Base-by-base conservation (phyloP, 495 filamentous ascomycete genomes). In the Penicillium crystallinum region DNA sequence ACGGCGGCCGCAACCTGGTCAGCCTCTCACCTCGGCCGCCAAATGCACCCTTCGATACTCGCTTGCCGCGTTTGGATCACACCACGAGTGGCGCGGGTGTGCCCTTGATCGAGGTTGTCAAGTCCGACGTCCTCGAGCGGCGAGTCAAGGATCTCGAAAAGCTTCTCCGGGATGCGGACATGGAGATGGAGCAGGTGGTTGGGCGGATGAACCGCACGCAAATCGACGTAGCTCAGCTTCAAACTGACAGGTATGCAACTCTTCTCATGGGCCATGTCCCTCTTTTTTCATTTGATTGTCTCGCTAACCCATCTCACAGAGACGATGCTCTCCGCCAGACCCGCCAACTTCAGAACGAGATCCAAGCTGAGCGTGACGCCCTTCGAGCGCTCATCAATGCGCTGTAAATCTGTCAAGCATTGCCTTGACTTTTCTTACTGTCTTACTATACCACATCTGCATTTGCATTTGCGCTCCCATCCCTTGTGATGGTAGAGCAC, bases 141-240 rank as follows among this genome's bases (percentile, higher is more conserved):
- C 80, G 84, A 45, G 83, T 89, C 25, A 77, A 80, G 52, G 90
- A 95, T 61, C 80, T 98, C 11, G 93, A 98, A 70, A 82, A 78
- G 49, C 86, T 90, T 10, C 76, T 97, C 17, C 72, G 77, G 21
- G 81, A 93, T 53, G 89, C 93, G 17, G 93, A 97, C 59, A 73
- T 76, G 50, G 92, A 97, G 76, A 97, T 98, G 93, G 82, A 92
- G 64, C 87, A 93, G 67, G 92, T 97, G 2, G 88, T 98, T 14
- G 77, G 85, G 48, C 79, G 87, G 48, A 96, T 98, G 90, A 96
- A 90, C 70, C 77, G 82, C 52, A 91, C 92, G 7, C 93, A 97
- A 74, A 90, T 96, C 49, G 90, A 96, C 70, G 93, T 98, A 33
- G 82, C 90, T 63, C 83, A 90, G 61, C 77, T 98, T 46, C 91